phyloP scores from a whole-genome alignment of 106 monocot genomes.

The Dactylorhiza incarnata region DNA sequence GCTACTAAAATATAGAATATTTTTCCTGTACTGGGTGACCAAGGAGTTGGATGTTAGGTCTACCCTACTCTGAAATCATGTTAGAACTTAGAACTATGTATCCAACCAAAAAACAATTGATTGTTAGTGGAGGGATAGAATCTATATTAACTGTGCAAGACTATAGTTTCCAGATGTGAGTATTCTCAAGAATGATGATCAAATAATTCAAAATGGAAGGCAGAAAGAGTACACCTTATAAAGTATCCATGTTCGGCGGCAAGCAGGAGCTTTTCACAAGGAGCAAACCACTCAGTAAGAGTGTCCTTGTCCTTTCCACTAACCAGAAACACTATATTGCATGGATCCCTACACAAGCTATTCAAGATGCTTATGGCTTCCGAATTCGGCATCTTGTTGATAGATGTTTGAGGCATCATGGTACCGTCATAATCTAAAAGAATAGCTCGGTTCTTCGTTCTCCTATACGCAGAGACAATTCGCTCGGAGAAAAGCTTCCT shows the following conservation, averaged over 20 bases:
- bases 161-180: too few relatives aligned
- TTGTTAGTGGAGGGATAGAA: too few relatives aligned
- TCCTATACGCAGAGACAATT: slow-evolving; percentile 38
- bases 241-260: slow-evolving; percentile 50
- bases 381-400: slow-evolving; percentile 30
- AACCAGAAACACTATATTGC: slow-evolving; percentile 37
- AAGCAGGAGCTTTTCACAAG: slow-evolving; percentile 30
- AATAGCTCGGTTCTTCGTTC: slow-evolving; percentile 39
- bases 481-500: slow-evolving; percentile 38
- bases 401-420: slow-evolving; percentile 40
- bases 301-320: slow-evolving; percentile 33
- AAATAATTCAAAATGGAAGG: too few relatives aligned
- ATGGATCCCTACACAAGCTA: slow-evolving; percentile 31
- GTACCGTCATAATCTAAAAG: slow-evolving; percentile 48
- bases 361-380: slow-evolving; percentile 34
- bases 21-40: too few relatives aligned
- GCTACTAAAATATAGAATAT: too few relatives aligned
- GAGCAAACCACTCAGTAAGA: slow-evolving; percentile 30
- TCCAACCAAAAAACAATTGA: too few relatives aligned
- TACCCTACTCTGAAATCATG: too few relatives aligned
- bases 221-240: slow-evolving; percentile 23
- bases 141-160: too few relatives aligned
- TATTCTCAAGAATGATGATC: too few relatives aligned
- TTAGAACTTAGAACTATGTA: too few relatives aligned
- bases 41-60: too few relatives aligned